Evolutionary conservation across 192 early-diverging fungal genomes (phyloP).

Genomic region (Gamsiella multidivaricata): DNA sequence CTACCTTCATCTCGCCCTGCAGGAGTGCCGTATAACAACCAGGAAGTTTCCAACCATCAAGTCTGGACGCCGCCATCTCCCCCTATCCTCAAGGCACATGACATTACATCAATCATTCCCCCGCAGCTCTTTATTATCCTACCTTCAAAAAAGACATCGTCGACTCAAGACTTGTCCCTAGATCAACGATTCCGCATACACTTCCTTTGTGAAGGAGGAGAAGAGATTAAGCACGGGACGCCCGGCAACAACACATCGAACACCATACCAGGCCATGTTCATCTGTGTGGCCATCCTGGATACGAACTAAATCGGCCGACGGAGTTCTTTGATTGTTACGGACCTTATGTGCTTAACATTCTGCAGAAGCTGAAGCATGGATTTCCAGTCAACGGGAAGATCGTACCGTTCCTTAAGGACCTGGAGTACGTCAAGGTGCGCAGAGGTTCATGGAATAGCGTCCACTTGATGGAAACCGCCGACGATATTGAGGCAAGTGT

Average conservation of each 20-base stretch:
- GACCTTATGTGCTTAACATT: slow-evolving; percentile 9
- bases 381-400: slow-evolving; percentile 1
- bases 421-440: neutral
- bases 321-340: slow-evolving; percentile 15
- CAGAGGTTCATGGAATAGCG: neutral
- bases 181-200: slow-evolving; percentile 11
- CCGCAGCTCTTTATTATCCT: slow-evolving; percentile 15
- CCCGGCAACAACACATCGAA: neutral
- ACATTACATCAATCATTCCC: neutral
- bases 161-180: neutral
- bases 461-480: neutral
- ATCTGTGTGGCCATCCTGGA: slow-evolving; percentile 11
- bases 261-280: neutral
- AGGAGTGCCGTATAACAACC: too few relatives aligned
- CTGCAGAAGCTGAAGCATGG: slow-evolving; percentile 10
- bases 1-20: too few relatives aligned
- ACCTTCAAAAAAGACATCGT: neutral
- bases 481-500: slow-evolving; percentile 3
- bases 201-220: slow-evolving; percentile 19
- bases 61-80: neutral
- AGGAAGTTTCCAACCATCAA: too few relatives aligned
- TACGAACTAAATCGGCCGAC: slow-evolving; percentile 11
- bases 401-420: neutral
- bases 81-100: neutral
- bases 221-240: too few relatives aligned